These are phyloP conservation scores for Saccharum spontaneum DNA, from an alignment of 176 grass and related monocot genomes.

Conservation along the genomic window DNA sequence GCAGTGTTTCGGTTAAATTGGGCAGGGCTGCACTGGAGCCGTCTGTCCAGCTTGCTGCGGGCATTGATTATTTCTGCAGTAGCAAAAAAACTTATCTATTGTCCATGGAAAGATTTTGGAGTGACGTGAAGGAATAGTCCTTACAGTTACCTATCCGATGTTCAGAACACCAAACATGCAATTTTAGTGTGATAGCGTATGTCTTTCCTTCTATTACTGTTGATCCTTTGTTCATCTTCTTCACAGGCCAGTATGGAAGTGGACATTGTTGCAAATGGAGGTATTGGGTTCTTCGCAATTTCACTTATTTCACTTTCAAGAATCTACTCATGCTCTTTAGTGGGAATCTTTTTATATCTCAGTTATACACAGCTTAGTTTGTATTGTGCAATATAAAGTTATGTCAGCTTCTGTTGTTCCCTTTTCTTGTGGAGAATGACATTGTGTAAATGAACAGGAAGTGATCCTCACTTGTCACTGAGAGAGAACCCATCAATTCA, in stretches of 20 bases:
- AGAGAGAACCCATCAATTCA: constrained; percentile 73
- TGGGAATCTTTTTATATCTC: not conserved
- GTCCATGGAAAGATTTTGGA: not conserved
- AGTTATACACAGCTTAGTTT: not conserved
- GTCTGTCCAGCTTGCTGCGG: not conserved
- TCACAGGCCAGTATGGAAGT: constrained; percentile 79
- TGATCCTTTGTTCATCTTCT: constrained; percentile 22
- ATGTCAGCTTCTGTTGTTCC: not conserved
- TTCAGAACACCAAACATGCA: not conserved
- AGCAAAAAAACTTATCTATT: not conserved
- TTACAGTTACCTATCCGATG: not conserved
- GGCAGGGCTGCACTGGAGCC: not conserved
- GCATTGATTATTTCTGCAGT: not conserved
- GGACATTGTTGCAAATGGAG: constrained; percentile 94
- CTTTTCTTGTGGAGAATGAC: not conserved
- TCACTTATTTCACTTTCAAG: not conserved
- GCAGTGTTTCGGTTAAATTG: not conserved
- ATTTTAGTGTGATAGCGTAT: not conserved
- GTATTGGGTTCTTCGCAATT: constrained; percentile 36
- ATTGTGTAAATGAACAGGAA: constrained; percentile 63
- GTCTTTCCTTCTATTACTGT: not conserved
- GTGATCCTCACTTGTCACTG: constrained; percentile 75
- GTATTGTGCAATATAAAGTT: not conserved
- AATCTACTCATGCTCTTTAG: not conserved
- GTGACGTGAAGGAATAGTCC: not conserved